These are phyloP conservation scores for Fusarium newnesense DNA, from an alignment of 2,329 filamentous ascomycete genomes.

Conservation along the genomic window DNA sequence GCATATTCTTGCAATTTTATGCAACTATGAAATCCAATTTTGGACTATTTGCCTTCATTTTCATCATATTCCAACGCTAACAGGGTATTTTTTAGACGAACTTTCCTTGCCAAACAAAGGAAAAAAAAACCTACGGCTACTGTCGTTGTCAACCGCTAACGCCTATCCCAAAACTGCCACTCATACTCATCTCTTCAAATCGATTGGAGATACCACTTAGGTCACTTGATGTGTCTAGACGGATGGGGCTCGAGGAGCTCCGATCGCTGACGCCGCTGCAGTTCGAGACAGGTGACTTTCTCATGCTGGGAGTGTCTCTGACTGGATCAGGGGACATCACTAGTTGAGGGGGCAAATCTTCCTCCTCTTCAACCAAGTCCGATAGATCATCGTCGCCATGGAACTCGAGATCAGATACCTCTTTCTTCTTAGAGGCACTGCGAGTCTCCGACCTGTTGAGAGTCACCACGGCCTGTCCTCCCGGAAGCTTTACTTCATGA, in stretches of 20 bases:
- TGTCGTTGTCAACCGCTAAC: constrained; percentile 41
- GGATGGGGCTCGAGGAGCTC: constrained; percentile 43
- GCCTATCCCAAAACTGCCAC: constrained; percentile 45
- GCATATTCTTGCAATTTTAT: not conserved
- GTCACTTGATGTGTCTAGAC: constrained; percentile 44
- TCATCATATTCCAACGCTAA: constrained; percentile 1
- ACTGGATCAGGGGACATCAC: constrained; percentile 6
- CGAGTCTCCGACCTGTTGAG: constrained; percentile 14
- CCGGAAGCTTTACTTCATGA: constrained; percentile 75
- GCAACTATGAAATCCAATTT: not conserved
- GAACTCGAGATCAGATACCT: not conserved
- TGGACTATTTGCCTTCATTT: not conserved
- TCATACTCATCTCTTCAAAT: constrained; percentile 49
- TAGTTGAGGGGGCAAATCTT: constrained; percentile 28
- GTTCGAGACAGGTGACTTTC: constrained; percentile 25
- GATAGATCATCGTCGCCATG: constrained; percentile 42
- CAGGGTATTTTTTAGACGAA: constrained; percentile 28
- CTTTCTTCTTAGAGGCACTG: constrained; percentile 15
- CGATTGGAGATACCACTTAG: constrained; percentile 43
- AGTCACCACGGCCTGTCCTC: constrained; percentile 58
- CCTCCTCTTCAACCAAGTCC: constrained; percentile 46
- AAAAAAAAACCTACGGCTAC: not conserved
- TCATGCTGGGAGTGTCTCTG: constrained; percentile 3
- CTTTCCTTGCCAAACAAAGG: not conserved
- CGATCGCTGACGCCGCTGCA: constrained; percentile 27